These are phyloP conservation scores for Talaromyces verruculosus DNA, from an alignment of 2,329 filamentous ascomycete species.

Conservation along the genomic window DNA sequence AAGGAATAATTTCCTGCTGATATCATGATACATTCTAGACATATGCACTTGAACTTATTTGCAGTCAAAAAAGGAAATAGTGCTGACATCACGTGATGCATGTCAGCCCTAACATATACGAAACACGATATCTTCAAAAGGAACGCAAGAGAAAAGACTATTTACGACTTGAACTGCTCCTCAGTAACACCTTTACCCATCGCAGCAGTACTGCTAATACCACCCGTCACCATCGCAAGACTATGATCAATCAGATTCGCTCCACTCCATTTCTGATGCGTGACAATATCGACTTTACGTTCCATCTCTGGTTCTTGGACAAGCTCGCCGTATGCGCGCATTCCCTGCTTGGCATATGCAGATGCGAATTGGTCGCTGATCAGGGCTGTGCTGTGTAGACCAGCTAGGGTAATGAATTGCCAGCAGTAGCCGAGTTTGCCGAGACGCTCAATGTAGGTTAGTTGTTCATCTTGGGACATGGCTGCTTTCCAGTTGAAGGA, in stretches of 20 bases:
- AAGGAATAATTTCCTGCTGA: background rate
- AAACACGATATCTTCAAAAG: background rate
- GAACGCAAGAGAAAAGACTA: background rate
- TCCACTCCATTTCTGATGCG: conserved; percentile 98
- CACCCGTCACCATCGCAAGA: conserved; percentile 95
- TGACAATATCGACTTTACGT: conserved; percentile 85
- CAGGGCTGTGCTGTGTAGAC: conserved; percentile 90
- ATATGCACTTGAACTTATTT: background rate
- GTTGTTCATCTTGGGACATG: conserved; percentile 87
- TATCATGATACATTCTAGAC: conserved; percentile 3
- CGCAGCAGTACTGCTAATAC: conserved; percentile 84
- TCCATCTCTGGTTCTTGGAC: conserved; percentile 98
- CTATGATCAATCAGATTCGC: conserved; percentile 93
- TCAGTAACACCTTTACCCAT: conserved; percentile 99
- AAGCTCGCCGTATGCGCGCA: conserved; percentile 95
- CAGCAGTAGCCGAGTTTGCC: conserved; percentile 91
- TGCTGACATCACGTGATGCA: conserved; percentile 13
- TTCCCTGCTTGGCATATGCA: conserved; percentile 77
- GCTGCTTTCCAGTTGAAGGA: conserved; percentile 99
- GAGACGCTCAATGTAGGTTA: conserved; percentile 93
- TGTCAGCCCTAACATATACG: conserved; percentile 5
- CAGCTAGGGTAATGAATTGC: conserved; percentile 99
- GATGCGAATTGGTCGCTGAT: conserved; percentile 86
- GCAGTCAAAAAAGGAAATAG: background rate
- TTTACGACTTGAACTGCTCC: conserved; percentile 75